Base-by-base conservation (phyloP, 345 rosid genomes). In the Eucalyptus tenuipes region DNA sequence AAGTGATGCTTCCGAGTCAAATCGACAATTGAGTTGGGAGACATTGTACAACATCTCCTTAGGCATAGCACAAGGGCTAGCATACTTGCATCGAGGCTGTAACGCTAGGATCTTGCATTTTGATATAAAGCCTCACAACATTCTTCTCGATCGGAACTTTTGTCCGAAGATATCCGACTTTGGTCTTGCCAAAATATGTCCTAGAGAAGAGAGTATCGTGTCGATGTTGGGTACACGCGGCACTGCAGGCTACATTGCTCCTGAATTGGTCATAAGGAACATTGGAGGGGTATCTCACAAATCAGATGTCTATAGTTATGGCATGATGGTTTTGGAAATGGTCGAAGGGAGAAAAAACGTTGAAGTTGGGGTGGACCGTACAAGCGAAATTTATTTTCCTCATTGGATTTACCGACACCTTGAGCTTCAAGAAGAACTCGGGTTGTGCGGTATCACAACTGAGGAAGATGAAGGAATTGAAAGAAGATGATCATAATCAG, bases 371-470 rank as follows among this genome's bases (percentile, higher is more conserved):
- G 17, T 27, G 33, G 68, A 61, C 17, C 33, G 0, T 27, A 61
- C 68, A 3, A 61, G 68, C 33, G 68, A 61, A 2, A 13, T 61
- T 6, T 61, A 61, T 27, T 61, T 61, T 27, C 68, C 68, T 61
- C 68, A 29, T 61, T 61, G 68, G 68, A 61, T 61, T 61, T 33
- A 27, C 4, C 4, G 4, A 13, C 31, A 33, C 68, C 33, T 61
- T 27, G 1, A 29, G 6, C 68, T 27, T 29, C 33, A 29, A 2
- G 33, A 61, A 61, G 68, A 29, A 61, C 33, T 61, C 3, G 16
- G 17, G 33, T 6, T 61, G 17, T 3, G 8, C 1, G 68, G 17
- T 27, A 61, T 61, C 33, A 1, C 16, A 1, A 27, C 29, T 1
- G 68, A 13, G 33, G 16, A 27, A 29, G 68, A 61, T 1, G 4